These are phyloP conservation scores for Glycine soja DNA, from an alignment of 306 rosid genomes.

Conservation along the genomic window DNA sequence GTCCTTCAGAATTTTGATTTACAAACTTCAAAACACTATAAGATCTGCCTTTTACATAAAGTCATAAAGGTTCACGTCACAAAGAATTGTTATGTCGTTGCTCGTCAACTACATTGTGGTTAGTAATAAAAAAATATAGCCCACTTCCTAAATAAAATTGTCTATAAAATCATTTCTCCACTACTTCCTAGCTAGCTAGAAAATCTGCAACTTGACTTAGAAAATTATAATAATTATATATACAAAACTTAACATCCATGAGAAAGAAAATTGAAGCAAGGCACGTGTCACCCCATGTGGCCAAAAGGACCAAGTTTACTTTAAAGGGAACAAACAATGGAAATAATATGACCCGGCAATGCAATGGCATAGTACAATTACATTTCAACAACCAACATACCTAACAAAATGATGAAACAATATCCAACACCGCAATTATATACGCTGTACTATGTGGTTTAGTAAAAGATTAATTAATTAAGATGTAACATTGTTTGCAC, in stretches of 20 bases:
- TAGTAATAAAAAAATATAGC: constrained; percentile 13
- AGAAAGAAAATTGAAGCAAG: constrained; percentile 50
- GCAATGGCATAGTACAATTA: constrained; percentile 51
- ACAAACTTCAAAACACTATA: constrained; percentile 49
- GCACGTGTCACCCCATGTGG: constrained; percentile 71
- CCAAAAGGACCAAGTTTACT: constrained; percentile 62
- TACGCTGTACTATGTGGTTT: constrained; percentile 41
- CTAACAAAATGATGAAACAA: constrained; percentile 58
- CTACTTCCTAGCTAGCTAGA: constrained; percentile 13
- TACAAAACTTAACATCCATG: constrained; percentile 17
- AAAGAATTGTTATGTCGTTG: constrained; percentile 31
- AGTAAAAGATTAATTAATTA: constrained; percentile 35
- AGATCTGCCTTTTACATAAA: constrained; percentile 45
- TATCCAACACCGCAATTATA: constrained; percentile 54
- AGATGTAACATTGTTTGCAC: constrained; percentile 34
- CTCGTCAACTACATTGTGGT: constrained; percentile 26
- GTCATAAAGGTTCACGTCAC: constrained; percentile 41
- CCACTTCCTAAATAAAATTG: constrained; percentile 35
- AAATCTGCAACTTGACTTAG: constrained; percentile 31
- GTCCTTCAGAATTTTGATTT: constrained; percentile 44
- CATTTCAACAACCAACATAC: constrained; percentile 76
- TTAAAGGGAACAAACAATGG: constrained; percentile 66
- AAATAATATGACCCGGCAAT: constrained; percentile 46
- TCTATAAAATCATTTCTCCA: constrained; percentile 10
- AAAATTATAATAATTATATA: constrained; percentile 1